A percentile compares a stretch with the other conserved stretches of the same genome.
phyloP scores from a whole-genome alignment of 2,329 filamentous ascomycete genomes.

The Fusarium lateritium region DNA sequence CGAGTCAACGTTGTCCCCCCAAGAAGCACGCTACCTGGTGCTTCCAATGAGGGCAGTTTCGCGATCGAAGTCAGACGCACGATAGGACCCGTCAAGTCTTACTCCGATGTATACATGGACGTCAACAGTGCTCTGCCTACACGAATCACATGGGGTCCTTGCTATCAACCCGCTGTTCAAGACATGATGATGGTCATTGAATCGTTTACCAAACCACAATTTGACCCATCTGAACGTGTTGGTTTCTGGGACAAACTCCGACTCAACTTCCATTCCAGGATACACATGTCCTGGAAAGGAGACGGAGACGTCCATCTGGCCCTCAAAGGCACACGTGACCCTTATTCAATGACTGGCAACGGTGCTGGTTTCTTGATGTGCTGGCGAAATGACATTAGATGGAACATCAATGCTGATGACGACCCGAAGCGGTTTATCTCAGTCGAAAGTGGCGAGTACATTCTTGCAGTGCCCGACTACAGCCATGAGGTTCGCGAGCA shows the following conservation, averaged over 20 bases:
- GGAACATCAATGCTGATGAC: conserved; percentile 86
- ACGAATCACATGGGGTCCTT: conserved; percentile 95
- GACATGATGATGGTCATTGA: conserved; percentile 99
- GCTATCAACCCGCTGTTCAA: conserved; percentile 97
- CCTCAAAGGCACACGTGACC: conserved; percentile 92
- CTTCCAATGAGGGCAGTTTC: conserved; percentile 75
- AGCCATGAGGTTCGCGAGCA: conserved; percentile 86
- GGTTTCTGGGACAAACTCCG: conserved; percentile 99
- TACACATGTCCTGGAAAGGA: conserved; percentile 92
- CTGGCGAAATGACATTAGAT: conserved; percentile 94
- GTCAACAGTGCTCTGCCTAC: conserved; percentile 95
- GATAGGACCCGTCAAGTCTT: conserved; percentile 95
- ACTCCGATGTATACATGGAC: conserved; percentile 91
- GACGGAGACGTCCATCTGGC: conserved; percentile 96
- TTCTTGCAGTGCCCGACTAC: conserved; percentile 94
- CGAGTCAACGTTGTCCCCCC: conserved; percentile 88
- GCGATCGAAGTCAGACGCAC: conserved; percentile 90
- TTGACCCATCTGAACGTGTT: conserved; percentile 92
- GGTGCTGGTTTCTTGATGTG: conserved; percentile 98
- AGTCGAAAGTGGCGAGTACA: conserved; percentile 94
- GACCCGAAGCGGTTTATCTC: conserved; percentile 96
- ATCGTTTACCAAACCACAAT: conserved; percentile 94
- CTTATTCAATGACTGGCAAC: conserved; percentile 91
- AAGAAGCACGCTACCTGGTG: conserved; percentile 66
- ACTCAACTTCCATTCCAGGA: conserved; percentile 91